Evolutionary conservation across 768 basidiomycete genomes (phyloP), one percentile per base, ranked within the genome.

Genomic region (Grammothele lineata): DNA sequence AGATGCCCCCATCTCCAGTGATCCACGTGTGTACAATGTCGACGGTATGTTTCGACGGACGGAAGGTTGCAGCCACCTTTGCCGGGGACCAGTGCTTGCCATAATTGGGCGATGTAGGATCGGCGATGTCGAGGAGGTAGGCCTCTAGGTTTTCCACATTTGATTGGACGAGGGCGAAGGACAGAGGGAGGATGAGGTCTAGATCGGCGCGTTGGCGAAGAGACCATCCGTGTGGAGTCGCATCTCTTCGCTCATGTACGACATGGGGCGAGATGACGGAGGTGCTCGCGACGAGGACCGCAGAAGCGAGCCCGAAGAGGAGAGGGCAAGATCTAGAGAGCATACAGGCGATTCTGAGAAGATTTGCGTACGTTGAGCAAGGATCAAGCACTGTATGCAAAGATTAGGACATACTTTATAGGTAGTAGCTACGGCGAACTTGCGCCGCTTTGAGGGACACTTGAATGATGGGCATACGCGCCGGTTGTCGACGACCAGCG

Each of bases 61-160:
- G 60, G 61, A 80, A 80, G 3, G 66, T 66, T 10, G 67, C 61
- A 9, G 71, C 66, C 21, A 78, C 66, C 43, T 74, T 57, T 3
- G 63, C 64, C 3, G 77, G 58, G 5, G 66, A 57, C 67, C 72
- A 76, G 55, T 80, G 77, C 43, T 72, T 63, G 5, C 77, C 77
- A 50, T 77, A 80, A 50, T 63, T 64, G 4, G 65, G 65, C 1
- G 77, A 78, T 21, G 70, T 69, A 1, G 77, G 76, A 42, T 78
- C 70, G 1, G 77, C 73, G 14, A 78, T 70, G 24, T 68, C 69
- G 52, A 69, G 58, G 12, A 80, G 67, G 37, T 71, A 61, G 5
- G 68, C 67, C 48, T 76, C 74, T 27, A 78, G 57, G 1, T 62
- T 63, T 32, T 73, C 58, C 36, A 76, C 56, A 41, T 78, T 74